Conservation (phyloP, 1,139 yeast genomes). For the Lodderomyces jiufengensis region DNA sequence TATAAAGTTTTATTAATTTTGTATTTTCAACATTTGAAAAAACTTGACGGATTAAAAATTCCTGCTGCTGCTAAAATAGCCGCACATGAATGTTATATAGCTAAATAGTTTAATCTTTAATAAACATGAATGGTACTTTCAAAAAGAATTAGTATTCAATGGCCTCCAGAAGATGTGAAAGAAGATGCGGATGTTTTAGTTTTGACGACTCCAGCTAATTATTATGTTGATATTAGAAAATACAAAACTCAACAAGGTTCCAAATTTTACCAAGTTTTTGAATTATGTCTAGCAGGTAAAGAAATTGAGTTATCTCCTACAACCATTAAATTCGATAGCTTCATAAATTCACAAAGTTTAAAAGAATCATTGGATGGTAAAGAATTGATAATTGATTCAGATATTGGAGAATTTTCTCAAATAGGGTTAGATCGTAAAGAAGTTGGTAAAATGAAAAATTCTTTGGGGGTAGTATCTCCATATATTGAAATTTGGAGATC, state of each 20-base stretch:
- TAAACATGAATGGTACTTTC: slow-evolving; percentile 28
- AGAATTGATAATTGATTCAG: slow-evolving; percentile 27
- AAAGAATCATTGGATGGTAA: slow-evolving; percentile 21
- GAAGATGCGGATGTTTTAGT: slow-evolving; percentile 55
- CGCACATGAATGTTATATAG: background rate
- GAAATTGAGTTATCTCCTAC: slow-evolving; percentile 31
- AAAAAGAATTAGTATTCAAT: slow-evolving; percentile 48
- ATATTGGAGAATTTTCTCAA: slow-evolving; percentile 43
- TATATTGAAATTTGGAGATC: slow-evolving; percentile 61
- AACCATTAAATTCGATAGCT: slow-evolving; percentile 37
- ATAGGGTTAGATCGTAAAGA: slow-evolving; percentile 48
- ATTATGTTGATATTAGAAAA: slow-evolving; percentile 44
- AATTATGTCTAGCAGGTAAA: slow-evolving; percentile 39
- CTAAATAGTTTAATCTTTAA: background rate
- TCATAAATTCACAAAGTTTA: slow-evolving; percentile 39
- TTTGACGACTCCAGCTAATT: slow-evolving; percentile 40
- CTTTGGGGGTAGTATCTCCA: slow-evolving; percentile 40
- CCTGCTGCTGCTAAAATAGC: background rate
- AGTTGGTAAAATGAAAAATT: slow-evolving; percentile 51
- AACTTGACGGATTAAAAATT: slow-evolving; percentile 39
- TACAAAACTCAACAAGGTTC: slow-evolving; percentile 24
- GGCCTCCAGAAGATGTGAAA: slow-evolving; percentile 42
- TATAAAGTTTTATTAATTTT: slow-evolving; percentile 39
- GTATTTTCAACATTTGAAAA: slow-evolving; percentile 31
- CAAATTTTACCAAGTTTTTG: slow-evolving; percentile 26